phyloP scores from a whole-genome alignment of 176 grass and related monocot species.

The Oryza meridionalis region DNA sequence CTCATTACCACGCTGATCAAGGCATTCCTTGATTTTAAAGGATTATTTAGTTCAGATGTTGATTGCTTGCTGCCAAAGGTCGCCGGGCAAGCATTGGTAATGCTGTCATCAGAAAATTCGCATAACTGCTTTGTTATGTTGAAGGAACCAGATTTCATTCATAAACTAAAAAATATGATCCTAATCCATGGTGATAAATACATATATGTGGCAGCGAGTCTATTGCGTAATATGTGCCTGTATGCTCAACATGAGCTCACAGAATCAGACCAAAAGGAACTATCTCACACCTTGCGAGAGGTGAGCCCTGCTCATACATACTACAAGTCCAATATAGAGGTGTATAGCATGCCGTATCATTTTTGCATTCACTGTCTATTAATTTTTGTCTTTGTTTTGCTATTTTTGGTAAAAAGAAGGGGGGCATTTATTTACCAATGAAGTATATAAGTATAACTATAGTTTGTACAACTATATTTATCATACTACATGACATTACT shows the following conservation, averaged over 20 bases:
- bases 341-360: neutral
- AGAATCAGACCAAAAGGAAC: neutral
- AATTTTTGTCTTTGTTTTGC: neutral
- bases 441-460: too few species aligned
- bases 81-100: neutral
- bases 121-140: slow-evolving; percentile 8
- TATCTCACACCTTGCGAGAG: neutral
- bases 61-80: neutral
- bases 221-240: slow-evolving; percentile 7
- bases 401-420: neutral
- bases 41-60: neutral
- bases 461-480: too few species aligned
- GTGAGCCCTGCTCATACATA: slow-evolving; percentile 4
- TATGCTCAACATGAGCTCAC: neutral
- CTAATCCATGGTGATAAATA: neutral
- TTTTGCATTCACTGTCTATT: too few species aligned
- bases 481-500: too few species aligned
- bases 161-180: slow-evolving; percentile 11
- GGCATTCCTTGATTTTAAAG: neutral
- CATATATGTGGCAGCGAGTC: slow-evolving; percentile 6
- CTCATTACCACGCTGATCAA: neutral
- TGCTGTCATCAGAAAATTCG: slow-evolving; percentile 2
- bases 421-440: too few species aligned
- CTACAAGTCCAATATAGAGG: neutral
- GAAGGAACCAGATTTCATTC: neutral